A percentile compares a stretch with the other conserved stretches of the same genome.
phyloP scores from a whole-genome alignment of 208 protist species.

The Porcisia hertigi region DNA sequence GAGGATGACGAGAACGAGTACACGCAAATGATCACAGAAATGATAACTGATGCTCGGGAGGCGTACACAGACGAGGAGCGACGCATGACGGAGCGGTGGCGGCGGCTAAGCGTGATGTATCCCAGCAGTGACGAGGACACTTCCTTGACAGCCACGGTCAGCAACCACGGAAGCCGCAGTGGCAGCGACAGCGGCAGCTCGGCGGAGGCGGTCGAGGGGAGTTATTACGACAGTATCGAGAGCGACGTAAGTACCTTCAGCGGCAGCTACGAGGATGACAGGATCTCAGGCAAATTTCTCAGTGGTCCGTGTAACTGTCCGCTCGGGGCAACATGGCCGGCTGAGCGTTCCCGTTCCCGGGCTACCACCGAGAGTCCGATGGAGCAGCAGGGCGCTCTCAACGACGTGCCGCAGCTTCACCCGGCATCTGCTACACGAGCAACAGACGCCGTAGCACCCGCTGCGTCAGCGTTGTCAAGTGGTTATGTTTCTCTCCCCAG shows the following conservation, averaged over 20 bases:
- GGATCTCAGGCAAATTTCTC: background rate
- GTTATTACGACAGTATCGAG: background rate
- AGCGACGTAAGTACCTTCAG: constrained; percentile 5
- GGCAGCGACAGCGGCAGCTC: background rate
- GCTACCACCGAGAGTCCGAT: background rate
- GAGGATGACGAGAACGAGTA: constrained; percentile 36
- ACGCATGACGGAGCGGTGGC: constrained; percentile 32
- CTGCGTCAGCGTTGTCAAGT: background rate
- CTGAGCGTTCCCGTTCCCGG: background rate
- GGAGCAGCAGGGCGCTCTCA: background rate
- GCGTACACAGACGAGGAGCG: constrained; percentile 37
- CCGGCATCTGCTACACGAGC: background rate
- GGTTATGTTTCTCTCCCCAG: background rate
- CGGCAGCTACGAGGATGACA: constrained; percentile 1
- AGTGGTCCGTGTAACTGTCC: constrained; percentile 1
- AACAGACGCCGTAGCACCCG: background rate
- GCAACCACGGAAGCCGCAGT: background rate
- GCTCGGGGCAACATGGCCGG: constrained; percentile 5
- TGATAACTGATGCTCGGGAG: constrained; percentile 37
- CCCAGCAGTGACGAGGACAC: constrained; percentile 31
- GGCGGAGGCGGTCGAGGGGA: constrained; percentile 1
- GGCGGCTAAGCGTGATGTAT: constrained; percentile 13
- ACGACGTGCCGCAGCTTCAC: background rate
- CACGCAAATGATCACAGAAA: constrained; percentile 37
- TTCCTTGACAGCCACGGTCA: background rate